Conservation (phyloP, 169 alveolate genomes). For the Plasmodium adleri region DNA sequence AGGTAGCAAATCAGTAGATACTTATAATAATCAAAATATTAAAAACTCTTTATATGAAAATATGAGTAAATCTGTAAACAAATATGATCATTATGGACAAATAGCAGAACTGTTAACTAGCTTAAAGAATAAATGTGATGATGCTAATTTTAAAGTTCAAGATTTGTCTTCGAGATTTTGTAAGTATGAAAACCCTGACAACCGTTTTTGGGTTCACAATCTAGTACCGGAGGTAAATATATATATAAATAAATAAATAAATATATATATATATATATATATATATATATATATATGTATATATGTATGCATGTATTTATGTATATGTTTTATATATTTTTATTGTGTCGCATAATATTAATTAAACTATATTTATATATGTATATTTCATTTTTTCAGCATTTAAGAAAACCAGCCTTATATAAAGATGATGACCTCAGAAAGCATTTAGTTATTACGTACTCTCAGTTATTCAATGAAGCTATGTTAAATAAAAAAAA, state of each 20-base stretch:
- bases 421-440: slow-evolving; percentile 53
- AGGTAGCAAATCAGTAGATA: background rate
- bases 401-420: slow-evolving; percentile 46
- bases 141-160: slow-evolving; percentile 52
- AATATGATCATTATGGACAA: slow-evolving; percentile 51
- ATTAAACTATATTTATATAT: background rate
- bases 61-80: slow-evolving; percentile 3
- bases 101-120: slow-evolving; percentile 40
- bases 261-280: background rate
- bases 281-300: background rate
- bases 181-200: slow-evolving; percentile 66
- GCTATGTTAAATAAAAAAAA: slow-evolving; percentile 51
- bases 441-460: slow-evolving; percentile 29
- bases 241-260: background rate
- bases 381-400: slow-evolving; percentile 12
- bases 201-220: slow-evolving; percentile 57
- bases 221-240: slow-evolving; percentile 48
- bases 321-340: background rate
- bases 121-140: slow-evolving; percentile 47
- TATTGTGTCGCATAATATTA: background rate
- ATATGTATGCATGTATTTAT: background rate
- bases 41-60: background rate
- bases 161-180: slow-evolving; percentile 22
- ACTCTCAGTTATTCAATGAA: slow-evolving; percentile 50
- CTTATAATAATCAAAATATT: background rate